phyloP scores from a whole-genome alignment of 2,329 filamentous ascomycete species.

The Fusarium setosum region DNA sequence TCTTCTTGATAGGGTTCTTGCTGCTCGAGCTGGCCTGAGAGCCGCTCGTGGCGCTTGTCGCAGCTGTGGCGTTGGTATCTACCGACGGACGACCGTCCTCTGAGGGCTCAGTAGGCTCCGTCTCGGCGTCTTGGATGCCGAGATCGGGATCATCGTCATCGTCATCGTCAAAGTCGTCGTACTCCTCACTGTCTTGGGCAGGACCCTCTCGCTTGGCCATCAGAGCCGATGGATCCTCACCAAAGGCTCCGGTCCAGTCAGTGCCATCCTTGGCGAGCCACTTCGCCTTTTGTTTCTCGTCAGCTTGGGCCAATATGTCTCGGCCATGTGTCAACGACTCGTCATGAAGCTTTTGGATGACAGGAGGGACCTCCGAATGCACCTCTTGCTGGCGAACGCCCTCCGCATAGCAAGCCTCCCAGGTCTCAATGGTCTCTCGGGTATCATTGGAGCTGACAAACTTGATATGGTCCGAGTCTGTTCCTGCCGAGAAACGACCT shows the following conservation, averaged over 20 bases:
- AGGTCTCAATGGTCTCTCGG: conserved; percentile 92
- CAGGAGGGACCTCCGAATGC: conserved; percentile 76
- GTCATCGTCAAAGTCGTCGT: conserved; percentile 54
- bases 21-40: conserved; percentile 50
- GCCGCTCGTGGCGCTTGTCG: conserved; percentile 45
- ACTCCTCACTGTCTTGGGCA: conserved; percentile 50
- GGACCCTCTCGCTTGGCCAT: conserved; percentile 49
- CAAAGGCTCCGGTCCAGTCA: conserved; percentile 90
- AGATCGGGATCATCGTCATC: conserved; percentile 61
- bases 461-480: conserved; percentile 83
- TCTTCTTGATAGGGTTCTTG: conserved; percentile 66
- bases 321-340: conserved; percentile 82
- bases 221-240: conserved; percentile 73
- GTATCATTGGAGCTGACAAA: conserved; percentile 90
- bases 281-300: conserved; percentile 77
- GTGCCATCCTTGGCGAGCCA: conserved; percentile 85
- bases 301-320: conserved; percentile 80
- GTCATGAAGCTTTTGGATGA: conserved; percentile 82
- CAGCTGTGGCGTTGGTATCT: conserved; percentile 52
- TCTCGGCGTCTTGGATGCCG: conserved; percentile 68
- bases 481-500: conserved; percentile 88
- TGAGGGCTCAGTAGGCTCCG: conserved; percentile 42
- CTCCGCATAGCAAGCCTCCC: conserved; percentile 91
- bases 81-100: conserved; percentile 50
- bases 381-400: conserved; percentile 82